These are phyloP conservation scores for Oidiodendron maius DNA, from an alignment of 495 filamentous ascomycete species.

Conservation along the genomic window DNA sequence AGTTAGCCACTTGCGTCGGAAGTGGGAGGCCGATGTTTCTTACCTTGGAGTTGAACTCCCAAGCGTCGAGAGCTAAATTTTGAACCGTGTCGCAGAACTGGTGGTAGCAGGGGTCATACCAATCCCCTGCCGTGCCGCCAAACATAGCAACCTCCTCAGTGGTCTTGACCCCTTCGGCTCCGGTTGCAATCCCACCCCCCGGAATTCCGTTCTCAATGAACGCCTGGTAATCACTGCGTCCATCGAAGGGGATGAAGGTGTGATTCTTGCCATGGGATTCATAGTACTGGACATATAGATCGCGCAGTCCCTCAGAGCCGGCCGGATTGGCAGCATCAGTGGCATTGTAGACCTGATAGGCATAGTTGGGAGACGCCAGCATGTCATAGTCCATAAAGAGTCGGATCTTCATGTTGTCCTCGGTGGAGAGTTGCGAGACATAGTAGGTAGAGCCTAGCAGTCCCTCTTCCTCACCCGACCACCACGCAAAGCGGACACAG, in stretches of 20 bases:
- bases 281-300: constrained; percentile 47
- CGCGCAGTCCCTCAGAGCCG: constrained; percentile 43
- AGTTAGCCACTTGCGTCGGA: background rate
- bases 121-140: constrained; percentile 44
- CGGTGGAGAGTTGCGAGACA: constrained; percentile 36
- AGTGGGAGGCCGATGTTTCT: constrained; percentile 18
- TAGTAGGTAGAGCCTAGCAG: constrained; percentile 53
- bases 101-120: constrained; percentile 52
- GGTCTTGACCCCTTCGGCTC: constrained; percentile 52
- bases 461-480: constrained; percentile 52
- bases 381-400: constrained; percentile 58
- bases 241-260: constrained; percentile 48
- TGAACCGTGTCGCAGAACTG: constrained; percentile 44
- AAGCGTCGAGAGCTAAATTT: constrained; percentile 45
- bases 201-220: constrained; percentile 49
- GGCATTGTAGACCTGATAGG: constrained; percentile 46
- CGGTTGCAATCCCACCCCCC: constrained; percentile 55
- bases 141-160: constrained; percentile 43
- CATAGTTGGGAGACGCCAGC: constrained; percentile 49
- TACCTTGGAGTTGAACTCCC: constrained; percentile 46
- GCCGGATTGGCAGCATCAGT: constrained; percentile 39
- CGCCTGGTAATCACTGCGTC: constrained; percentile 50
- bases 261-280: constrained; percentile 39
- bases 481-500: constrained; percentile 53
- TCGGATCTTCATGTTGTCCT: constrained; percentile 48